phyloP scores from a whole-genome alignment of 1,284 basidiomycete species.

The Cutaneotrichosporon dermatis region DNA sequence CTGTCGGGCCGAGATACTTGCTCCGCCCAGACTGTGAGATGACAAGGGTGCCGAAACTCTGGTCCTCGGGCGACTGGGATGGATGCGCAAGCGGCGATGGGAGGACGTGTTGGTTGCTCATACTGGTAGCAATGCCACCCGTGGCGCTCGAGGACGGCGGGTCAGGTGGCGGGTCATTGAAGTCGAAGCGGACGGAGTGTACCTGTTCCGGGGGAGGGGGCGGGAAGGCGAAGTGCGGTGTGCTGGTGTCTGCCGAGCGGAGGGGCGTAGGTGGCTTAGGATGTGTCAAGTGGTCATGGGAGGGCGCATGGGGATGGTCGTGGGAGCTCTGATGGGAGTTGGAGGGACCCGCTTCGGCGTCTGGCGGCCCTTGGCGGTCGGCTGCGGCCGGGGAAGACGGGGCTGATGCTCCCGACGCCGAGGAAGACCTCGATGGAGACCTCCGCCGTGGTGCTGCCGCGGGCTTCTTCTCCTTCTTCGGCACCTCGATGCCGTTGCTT shows the following conservation, averaged over 20 bases:
- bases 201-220: background rate
- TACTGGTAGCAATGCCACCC: background rate
- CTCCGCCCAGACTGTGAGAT: slow-evolving; percentile 24
- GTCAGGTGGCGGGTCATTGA: background rate
- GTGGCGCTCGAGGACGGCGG: background rate
- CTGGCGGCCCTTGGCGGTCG: background rate
- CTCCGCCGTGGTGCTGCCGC: too few relatives aligned
- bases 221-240: background rate
- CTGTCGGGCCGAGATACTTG: slow-evolving; percentile 32
- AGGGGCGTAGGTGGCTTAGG: too few relatives aligned
- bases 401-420: background rate
- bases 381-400: background rate
- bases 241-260: too few relatives aligned
- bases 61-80: slow-evolving; percentile 11
- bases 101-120: background rate
- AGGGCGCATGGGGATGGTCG: background rate
- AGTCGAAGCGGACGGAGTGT: background rate
- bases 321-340: background rate
- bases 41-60: slow-evolving; percentile 30
- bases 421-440: background rate
- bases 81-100: background rate
- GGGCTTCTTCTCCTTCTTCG: background rate
- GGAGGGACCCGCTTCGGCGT: background rate
- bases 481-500: slow-evolving; percentile 18
- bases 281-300: too few relatives aligned